These are phyloP conservation scores for Microbotryum scabiosae DNA, from an alignment of 1,284 basidiomycete genomes.

Conservation along the genomic window DNA sequence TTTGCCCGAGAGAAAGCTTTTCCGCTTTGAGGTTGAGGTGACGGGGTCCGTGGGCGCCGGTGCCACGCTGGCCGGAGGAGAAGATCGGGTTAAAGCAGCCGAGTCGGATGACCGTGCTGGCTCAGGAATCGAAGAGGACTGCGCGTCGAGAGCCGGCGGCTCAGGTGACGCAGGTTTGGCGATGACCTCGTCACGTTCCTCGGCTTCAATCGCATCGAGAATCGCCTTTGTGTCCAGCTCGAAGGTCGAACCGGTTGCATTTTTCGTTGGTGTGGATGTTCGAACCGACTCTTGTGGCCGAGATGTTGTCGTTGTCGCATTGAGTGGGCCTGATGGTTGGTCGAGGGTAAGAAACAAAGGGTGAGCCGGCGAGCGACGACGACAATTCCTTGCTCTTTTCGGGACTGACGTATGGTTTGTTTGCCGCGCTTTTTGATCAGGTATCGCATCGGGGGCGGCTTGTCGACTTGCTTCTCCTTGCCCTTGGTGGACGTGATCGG, in stretches of 20 bases:
- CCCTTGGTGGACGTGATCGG: neutral
- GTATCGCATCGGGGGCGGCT: slow-evolving; percentile 11
- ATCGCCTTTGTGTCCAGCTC: slow-evolving; percentile 15
- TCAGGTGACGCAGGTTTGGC: neutral
- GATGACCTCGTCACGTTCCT: slow-evolving; percentile 6
- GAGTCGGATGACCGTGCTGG: too few species aligned
- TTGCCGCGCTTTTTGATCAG: slow-evolving; percentile 29
- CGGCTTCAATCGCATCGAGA: slow-evolving; percentile 24
- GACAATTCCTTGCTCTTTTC: neutral
- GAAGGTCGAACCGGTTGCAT: neutral
- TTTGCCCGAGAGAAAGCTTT: slow-evolving; percentile 2
- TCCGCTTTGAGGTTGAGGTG: neutral
- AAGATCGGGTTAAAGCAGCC: neutral
- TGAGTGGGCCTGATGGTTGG: neutral
- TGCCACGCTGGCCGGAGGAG: neutral
- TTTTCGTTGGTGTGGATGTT: too few species aligned
- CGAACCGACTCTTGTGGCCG: neutral
- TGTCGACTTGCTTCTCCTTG: neutral
- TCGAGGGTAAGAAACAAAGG: neutral
- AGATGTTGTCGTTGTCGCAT: neutral
- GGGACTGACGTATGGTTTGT: slow-evolving; percentile 16
- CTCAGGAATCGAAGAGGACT: too few species aligned
- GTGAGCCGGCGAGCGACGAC: neutral
- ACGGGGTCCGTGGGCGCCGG: neutral
- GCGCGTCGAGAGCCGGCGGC: too few species aligned